phyloP scores from a whole-genome alignment of 2,329 filamentous ascomycete genomes.

The Cordyceps javanica region DNA sequence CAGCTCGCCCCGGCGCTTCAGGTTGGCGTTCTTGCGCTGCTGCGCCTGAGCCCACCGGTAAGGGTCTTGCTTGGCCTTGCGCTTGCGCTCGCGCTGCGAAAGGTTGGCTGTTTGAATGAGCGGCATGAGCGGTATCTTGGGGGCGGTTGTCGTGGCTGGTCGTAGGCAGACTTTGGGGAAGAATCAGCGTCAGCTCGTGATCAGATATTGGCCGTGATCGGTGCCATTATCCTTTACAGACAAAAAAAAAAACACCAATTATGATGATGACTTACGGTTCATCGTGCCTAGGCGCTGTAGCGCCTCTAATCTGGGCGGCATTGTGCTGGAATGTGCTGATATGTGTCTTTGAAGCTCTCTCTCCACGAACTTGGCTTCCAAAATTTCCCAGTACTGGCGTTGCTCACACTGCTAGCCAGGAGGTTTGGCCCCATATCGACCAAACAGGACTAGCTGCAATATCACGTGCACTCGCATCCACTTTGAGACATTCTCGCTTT shows the following conservation, averaged over 20 bases:
- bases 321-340: constrained; percentile 31
- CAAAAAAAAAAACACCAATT: constrained; percentile 11
- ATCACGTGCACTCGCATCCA: constrained; percentile 28
- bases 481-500: not conserved
- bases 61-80: constrained; percentile 66
- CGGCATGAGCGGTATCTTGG: constrained; percentile 47
- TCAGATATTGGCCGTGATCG: not conserved
- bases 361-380: constrained; percentile 22
- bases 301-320: constrained; percentile 62
- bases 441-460: constrained; percentile 15
- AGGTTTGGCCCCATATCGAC: not conserved
- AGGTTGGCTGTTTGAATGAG: constrained; percentile 59
- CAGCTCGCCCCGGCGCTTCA: constrained; percentile 67
- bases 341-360: not conserved
- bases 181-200: constrained; percentile 19
- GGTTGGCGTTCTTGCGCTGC: constrained; percentile 77
- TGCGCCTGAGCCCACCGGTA: constrained; percentile 76
- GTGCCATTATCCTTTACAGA: not conserved
- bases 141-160: constrained; percentile 40
- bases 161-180: constrained; percentile 55
- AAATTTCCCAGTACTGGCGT: constrained; percentile 27
- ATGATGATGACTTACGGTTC: constrained; percentile 44
- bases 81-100: constrained; percentile 57
- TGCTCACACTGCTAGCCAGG: constrained; percentile 2
- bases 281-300: constrained; percentile 54